Evolutionary conservation across 345 rosid genomes (phyloP), one percentile per base, ranked within the genome.

Genomic region (Lepidium africanum): DNA sequence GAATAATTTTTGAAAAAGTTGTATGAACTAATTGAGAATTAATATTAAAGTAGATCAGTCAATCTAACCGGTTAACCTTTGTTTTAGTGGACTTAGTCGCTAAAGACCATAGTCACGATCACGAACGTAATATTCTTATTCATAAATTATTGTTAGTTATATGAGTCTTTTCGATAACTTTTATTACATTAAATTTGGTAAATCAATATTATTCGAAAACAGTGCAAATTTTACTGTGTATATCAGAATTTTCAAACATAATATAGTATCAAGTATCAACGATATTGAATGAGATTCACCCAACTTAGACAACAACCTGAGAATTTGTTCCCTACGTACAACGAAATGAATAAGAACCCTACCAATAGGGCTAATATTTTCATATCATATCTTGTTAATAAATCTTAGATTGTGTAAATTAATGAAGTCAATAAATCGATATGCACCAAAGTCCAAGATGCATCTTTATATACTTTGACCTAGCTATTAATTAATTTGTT

Each of bases 261-360:
- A n/a, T 59, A 41, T 58, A 59, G n/a, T 32, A 48, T 25, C 27
- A 25, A 25, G 27, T 25, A 25, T 38, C 38, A 23, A 27, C 13
- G 14, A 14, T 17, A 72, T 10, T 72, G 60, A 65, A 72, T 57
- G 65, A 57, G 71, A 33, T 65, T 72, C 60, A 65, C 66, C 71
- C 60, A 72, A 65, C 71, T 21, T 63, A 36, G 76, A 63, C 76
- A 64, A 55, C 15, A 53, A 38, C 70, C 19, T 46, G 51, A 71
- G 70, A 27, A 38, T 36, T 15, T 65, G 66, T 51, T 17, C 60
- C 77, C 66, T 42, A 58, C n/a, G n/a, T n/a, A n/a, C 54, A 56
- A 2, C 19, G 10, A 57, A 49, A 48, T 57, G 42, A 49, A 57
- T 21, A 48, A 49, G 14, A 30, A 32, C 66, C 65, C 52, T 65